Base-by-base conservation (phyloP, 805 yeast species). In the Ogataea paradorogensis region DNA sequence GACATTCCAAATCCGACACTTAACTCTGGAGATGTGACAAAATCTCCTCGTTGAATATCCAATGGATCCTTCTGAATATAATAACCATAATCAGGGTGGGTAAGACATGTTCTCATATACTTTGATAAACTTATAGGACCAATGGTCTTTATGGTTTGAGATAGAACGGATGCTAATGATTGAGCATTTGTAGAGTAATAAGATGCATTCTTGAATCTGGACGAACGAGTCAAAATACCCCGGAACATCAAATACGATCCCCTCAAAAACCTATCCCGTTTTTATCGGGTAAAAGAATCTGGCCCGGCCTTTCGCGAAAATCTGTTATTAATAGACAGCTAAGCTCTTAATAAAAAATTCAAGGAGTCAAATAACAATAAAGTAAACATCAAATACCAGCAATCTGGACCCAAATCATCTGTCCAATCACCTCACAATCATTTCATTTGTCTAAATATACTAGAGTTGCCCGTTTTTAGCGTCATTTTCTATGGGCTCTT, bases 1-100 rank as follows among this genome's bases (percentile, higher is more conserved):
- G 84, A 75, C 58, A 87, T 95, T 15, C 95, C 95, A 66, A 86
- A 87, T 65, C 86, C 82, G 27, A 85, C 86, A 6, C 91, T 82
- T 35, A 87, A 84, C 60, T 87, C 95, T 0, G 95, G 95, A 0
- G 91, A 82, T 0, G 95, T 87, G 36, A 82, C 71, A 58, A 87
- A 87, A 59, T 87, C 95, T 5, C 95, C 95, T 4, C 42, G 46
- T 15, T 43, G 40, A 1, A 49, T 25, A 28, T 50, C 60, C 25
- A 87, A 65, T 2, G 95, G 95, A 50, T 86, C 82, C 46, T 80
- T 65, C 4, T 85, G 81, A 15, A 88, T 82, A 56, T 87, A 86
- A 58, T 87, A 87, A 0, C 95, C 95, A 47, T 71, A 73, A 8
- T 75, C 67, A 0, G 95, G 93, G 54, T 84, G 84, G 0, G 88